Percentiles rank a stretch among this genome's conserved stretches.
These are phyloP conservation scores for Zymoseptoria crescenta DNA, from an alignment of 2,329 filamentous ascomycete genomes.

Conservation along the genomic window DNA sequence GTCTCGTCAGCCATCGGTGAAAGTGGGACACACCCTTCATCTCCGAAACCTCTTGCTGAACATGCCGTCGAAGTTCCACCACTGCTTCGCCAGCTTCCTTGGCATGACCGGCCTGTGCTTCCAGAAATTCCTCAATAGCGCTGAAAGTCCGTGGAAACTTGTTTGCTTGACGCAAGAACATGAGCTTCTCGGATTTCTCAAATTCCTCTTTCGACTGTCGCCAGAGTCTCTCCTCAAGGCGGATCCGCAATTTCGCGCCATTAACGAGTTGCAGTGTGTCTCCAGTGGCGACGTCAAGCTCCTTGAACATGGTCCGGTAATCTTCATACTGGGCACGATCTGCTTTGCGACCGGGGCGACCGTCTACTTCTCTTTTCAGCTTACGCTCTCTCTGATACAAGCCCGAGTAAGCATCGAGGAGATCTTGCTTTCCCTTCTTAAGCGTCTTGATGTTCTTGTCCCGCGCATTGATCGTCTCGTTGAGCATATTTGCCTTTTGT, in stretches of 20 bases:
- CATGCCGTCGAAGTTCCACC: background rate
- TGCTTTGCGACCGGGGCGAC: slow-evolving; percentile 1
- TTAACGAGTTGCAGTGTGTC: background rate
- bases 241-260: background rate
- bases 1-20: slow-evolving; percentile 10
- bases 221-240: slow-evolving; percentile 8
- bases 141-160: slow-evolving; percentile 7
- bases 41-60: background rate
- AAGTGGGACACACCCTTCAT: slow-evolving; percentile 4
- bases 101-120: slow-evolving; percentile 4
- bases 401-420: background rate
- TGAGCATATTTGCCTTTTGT: background rate
- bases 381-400: background rate
- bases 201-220: slow-evolving; percentile 3
- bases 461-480: background rate
- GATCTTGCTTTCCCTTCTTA: background rate
- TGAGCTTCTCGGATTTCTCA: slow-evolving; percentile 2
- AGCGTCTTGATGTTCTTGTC: background rate
- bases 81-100: slow-evolving; percentile 2
- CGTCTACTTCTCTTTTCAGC: background rate
- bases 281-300: slow-evolving; percentile 1
- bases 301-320: slow-evolving; percentile 10
- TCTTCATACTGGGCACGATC: slow-evolving; percentile 9
- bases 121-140: slow-evolving; percentile 10
- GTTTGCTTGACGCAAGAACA: slow-evolving; percentile 10